phyloP scores from a whole-genome alignment of 2,329 filamentous ascomycete species.

The Monilinia laxa region DNA sequence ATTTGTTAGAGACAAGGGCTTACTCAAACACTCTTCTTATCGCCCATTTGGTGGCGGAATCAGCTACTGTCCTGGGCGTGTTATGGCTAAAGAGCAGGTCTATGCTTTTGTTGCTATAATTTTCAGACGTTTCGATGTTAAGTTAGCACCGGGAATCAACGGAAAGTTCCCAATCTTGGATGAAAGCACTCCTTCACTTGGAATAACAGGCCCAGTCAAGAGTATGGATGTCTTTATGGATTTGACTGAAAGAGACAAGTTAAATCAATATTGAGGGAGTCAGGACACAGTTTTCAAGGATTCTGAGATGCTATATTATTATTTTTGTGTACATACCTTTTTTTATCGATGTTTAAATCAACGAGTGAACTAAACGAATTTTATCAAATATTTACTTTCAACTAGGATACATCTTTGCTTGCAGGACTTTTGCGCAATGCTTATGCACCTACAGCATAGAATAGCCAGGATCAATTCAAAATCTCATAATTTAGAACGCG shows the following conservation, averaged over 20 bases:
- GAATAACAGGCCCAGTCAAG: slow-evolving; percentile 17
- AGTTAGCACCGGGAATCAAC: slow-evolving; percentile 5
- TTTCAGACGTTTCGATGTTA: slow-evolving; percentile 22
- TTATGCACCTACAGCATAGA: no score
- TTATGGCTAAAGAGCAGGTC: slow-evolving; percentile 23
- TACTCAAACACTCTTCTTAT: slow-evolving; percentile 19
- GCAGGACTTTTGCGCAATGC: no score
- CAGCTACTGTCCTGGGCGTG: slow-evolving; percentile 23
- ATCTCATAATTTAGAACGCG: no score
- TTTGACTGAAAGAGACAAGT: not conserved
- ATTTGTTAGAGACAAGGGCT: slow-evolving; percentile 14
- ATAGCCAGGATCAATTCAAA: no score
- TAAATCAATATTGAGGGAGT: no score
- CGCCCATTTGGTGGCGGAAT: slow-evolving; percentile 22
- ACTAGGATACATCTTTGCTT: no score
- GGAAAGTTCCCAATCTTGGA: slow-evolving; percentile 14
- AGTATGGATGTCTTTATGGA: slow-evolving; percentile 20
- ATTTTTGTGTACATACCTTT: no score
- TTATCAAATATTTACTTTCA: no score
- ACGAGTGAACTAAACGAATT: no score
- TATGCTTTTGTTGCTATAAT: slow-evolving; percentile 21
- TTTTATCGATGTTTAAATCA: no score
- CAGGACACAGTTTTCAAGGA: no score
- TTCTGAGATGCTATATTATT: no score
- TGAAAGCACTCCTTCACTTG: slow-evolving; percentile 18